Evolutionary conservation across 164 flowering plant genomes (phyloP), one percentile per base, ranked within the genome.

Genomic region (Umbilicus rupestris): DNA sequence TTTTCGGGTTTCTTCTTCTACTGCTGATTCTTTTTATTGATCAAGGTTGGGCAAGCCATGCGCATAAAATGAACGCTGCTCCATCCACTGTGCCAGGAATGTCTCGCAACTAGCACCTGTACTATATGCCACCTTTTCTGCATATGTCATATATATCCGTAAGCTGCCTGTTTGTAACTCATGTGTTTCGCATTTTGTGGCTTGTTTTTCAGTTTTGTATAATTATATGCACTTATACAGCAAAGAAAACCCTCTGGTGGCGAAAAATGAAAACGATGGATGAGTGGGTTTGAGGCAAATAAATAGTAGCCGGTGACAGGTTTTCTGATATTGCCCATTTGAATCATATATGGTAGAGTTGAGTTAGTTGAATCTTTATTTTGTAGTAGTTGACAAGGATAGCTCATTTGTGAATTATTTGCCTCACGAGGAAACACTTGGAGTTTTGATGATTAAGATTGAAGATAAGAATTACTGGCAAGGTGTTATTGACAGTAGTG

Each of bases 21-120:
- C 1, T 24, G n/a, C n/a, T n/a, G n/a, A n/a, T n/a, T 26, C 15
- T 50, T 26, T 52, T 24, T 24, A 15, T 24, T 52, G 11, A 8
- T 52, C 10, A 52, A 52, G 58, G 58, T 24, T 52, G 58, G 29
- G 58, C 58, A 6, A 52, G 58, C 58, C 58, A 52, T 24, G 58
- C 28, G 29, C 58, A 52, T 52, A 52, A 52, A 52, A 52, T 52
- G 58, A 52, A 52, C 29, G 58, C 58, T 52, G 58, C 58, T 52
- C 58, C 58, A 24, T n/a, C 14, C 24, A 26, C 55, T 5, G 24
- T 47, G 22, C 3, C 55, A n/a, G 55, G 26, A n/a, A 44, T 44
- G 47, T 15, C 19, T 44, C 47, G 47, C 16, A 44, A 44, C 17
- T 44, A 44, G 17, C 16, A 44, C 16, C 19, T 44, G 47, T 19